phyloP scores from a whole-genome alignment of 75 land plant species.

The Pinus taeda region DNA sequence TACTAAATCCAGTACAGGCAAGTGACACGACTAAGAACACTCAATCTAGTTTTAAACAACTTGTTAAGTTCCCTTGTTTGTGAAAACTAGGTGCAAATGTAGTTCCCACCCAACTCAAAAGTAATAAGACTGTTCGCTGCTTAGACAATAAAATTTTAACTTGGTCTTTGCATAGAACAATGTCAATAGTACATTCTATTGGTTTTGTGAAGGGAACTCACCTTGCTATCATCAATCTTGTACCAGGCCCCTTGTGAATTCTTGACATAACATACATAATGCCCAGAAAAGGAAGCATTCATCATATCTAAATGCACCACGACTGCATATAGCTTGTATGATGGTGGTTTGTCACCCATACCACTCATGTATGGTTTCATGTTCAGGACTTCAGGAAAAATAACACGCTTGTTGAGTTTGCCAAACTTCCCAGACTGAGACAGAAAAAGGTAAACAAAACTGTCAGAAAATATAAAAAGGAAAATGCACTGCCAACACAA shows the following conservation, averaged over 20 bases:
- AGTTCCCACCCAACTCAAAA: background rate
- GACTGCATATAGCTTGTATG: slow-evolving; percentile 83
- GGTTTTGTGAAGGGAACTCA: slow-evolving; percentile 15
- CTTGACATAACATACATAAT: slow-evolving; percentile 89
- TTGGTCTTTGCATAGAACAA: slow-evolving; percentile 7
- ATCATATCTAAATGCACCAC: slow-evolving; percentile 81
- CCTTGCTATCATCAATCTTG: slow-evolving; percentile 83
- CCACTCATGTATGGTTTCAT: slow-evolving; percentile 77
- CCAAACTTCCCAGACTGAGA: slow-evolving; percentile 89
- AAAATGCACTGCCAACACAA: background rate
- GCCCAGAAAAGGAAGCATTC: slow-evolving; percentile 91
- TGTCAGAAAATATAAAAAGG: background rate
- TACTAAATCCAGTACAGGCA: too few species aligned
- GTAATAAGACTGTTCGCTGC: background rate
- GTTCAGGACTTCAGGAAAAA: slow-evolving; percentile 70
- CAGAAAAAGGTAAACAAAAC: slow-evolving; percentile 2
- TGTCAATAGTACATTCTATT: background rate
- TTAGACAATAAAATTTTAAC: background rate
- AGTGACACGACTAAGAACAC: too few species aligned
- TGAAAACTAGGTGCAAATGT: background rate
- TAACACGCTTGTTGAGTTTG: slow-evolving; percentile 76
- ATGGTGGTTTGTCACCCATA: slow-evolving; percentile 48
- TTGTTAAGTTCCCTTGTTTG: too few species aligned
- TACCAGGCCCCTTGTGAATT: slow-evolving; percentile 65
- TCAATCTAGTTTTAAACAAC: too few species aligned